A percentile compares a stretch with the other conserved stretches of the same genome.
phyloP scores from a whole-genome alignment of 2,329 filamentous ascomycete genomes.

The Colletotrichum kahawae region DNA sequence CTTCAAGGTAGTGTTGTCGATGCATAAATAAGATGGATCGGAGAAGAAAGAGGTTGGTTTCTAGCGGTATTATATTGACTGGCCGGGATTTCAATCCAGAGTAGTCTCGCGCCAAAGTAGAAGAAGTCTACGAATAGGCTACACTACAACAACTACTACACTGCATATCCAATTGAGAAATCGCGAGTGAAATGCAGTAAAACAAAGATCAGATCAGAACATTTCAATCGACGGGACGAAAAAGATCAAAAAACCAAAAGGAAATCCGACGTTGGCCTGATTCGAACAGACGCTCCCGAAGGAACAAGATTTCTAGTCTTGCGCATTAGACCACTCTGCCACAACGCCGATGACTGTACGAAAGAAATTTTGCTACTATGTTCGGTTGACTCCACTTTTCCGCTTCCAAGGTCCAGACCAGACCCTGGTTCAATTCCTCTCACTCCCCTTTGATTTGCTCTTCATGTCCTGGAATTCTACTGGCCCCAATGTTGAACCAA shows the following conservation, averaged over 20 bases:
- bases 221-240: too few species aligned
- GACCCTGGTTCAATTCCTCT: too few species aligned
- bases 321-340: constrained; percentile 2
- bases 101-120: not conserved
- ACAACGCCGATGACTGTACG: not conserved
- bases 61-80: not conserved
- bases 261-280: not conserved
- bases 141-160: not conserved
- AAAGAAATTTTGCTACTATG: too few species aligned
- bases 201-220: too few species aligned
- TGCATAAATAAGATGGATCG: not conserved
- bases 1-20: not conserved
- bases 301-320: constrained; percentile 4
- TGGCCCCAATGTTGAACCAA: too few species aligned
- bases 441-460: too few species aligned
- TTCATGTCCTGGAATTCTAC: not conserved
- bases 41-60: not conserved
- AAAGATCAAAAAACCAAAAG: not conserved
- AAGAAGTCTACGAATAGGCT: not conserved
- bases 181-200: not conserved
- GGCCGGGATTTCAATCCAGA: not conserved
- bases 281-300: constrained; percentile 1
- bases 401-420: too few species aligned
- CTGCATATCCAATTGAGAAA: not conserved
- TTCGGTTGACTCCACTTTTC: too few species aligned